These are phyloP conservation scores for Apiospora aurea DNA, from an alignment of 2,329 filamentous ascomycete genomes.

Conservation along the genomic window DNA sequence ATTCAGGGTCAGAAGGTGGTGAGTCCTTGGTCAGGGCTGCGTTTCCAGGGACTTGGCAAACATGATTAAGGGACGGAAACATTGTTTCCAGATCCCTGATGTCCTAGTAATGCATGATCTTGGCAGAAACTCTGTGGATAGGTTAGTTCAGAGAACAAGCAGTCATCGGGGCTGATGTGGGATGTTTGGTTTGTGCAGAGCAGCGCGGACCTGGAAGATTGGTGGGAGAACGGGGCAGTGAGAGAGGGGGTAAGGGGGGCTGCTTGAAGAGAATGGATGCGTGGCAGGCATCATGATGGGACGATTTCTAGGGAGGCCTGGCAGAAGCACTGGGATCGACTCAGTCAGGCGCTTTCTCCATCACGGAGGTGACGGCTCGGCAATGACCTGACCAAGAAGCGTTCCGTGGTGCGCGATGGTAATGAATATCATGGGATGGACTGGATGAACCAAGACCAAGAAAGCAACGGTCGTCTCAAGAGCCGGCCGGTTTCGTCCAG, in stretches of 20 bases:
- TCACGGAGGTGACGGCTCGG: not conserved
- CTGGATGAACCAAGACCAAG: not conserved
- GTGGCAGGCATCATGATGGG: constrained; percentile 9
- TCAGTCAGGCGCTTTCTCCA: constrained; percentile 11
- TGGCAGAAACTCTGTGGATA: not conserved
- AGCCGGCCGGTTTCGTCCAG: constrained; percentile 10
- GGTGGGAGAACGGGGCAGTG: not conserved
- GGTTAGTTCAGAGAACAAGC: not conserved
- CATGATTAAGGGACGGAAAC: constrained; percentile 18
- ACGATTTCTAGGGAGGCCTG: not conserved
- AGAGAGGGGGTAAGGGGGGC: not conserved
- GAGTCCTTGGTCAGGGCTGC: not conserved
- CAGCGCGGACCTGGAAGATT: not conserved
- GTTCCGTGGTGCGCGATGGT: not conserved
- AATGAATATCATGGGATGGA: not conserved
- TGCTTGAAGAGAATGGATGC: constrained; percentile 3
- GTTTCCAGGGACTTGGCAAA: constrained; percentile 11
- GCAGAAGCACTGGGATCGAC: not conserved
- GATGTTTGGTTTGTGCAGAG: constrained; percentile 7
- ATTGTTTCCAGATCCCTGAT: constrained; percentile 13
- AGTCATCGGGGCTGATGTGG: not conserved
- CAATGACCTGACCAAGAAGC: not conserved
- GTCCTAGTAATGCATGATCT: not conserved
- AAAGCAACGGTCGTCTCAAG: constrained; percentile 13
- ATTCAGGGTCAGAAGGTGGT: not conserved